phyloP scores from a whole-genome alignment of 1,139 yeast genomes.

The Williopsis jadinii region DNA sequence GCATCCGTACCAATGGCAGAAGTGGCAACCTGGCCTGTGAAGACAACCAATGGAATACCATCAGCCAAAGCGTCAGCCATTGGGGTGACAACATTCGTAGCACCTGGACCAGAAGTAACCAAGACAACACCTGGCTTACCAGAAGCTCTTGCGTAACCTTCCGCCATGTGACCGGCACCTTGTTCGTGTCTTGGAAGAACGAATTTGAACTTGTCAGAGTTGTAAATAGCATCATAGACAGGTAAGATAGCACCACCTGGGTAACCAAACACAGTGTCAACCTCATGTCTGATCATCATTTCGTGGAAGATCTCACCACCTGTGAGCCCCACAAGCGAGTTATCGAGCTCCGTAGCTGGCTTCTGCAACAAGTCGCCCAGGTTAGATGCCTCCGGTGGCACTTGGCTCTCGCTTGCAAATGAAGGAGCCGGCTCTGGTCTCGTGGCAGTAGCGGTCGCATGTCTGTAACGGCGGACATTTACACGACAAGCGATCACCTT shows the following conservation, averaged over 20 bases:
- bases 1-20: conserved; percentile 96
- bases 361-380: conserved; percentile 7
- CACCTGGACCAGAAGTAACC: conserved; percentile 98
- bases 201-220: conserved; percentile 82
- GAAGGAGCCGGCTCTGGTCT: conserved; percentile 23
- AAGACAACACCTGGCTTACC: conserved; percentile 98
- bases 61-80: conserved; percentile 97
- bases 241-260: conserved; percentile 99
- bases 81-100: conserved; percentile 95
- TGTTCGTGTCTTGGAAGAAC: conserved; percentile 96
- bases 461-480: conserved; percentile 2
- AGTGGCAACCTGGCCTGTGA: conserved; percentile 96
- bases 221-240: conserved; percentile 93
- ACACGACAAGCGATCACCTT: conserved; percentile 3
- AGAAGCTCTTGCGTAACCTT: conserved; percentile 91
- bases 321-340: conserved; percentile 85
- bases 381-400: conserved; percentile 5
- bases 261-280: conserved; percentile 90
- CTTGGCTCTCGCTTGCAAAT: conserved; percentile 16
- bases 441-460: conserved; percentile 7
- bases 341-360: conserved; percentile 45
- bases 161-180: conserved; percentile 99
- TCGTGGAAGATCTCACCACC: conserved; percentile 99
- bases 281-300: conserved; percentile 95
- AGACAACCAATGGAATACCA: conserved; percentile 97